phyloP scores from a whole-genome alignment of 805 yeast genomes.

The Nakazawaea wyomingensis region DNA sequence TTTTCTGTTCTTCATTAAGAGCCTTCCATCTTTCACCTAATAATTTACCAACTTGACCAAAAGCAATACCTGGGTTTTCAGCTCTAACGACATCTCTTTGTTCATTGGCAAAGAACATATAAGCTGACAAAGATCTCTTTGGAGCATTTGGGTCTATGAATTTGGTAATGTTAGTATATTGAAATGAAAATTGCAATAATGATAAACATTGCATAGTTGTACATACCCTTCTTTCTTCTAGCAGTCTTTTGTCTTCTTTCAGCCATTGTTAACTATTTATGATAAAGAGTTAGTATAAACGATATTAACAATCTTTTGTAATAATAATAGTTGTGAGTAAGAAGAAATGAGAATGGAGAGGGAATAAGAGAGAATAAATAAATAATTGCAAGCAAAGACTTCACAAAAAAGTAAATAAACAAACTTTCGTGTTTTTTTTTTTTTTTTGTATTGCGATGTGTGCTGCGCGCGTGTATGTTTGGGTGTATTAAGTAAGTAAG shows the following conservation, averaged over 20 bases:
- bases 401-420: no score
- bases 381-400: no score
- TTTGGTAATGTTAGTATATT: neutral
- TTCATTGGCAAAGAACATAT: slow-evolving; percentile 98
- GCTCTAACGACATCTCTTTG: slow-evolving; percentile 94
- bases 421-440: no score
- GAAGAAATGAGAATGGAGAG: no score
- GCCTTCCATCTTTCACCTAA: slow-evolving; percentile 98
- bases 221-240: slow-evolving; percentile 32
- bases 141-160: slow-evolving; percentile 90
- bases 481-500: no score
- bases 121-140: slow-evolving; percentile 96
- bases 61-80: slow-evolving; percentile 93
- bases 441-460: no score
- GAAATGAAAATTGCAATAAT: neutral
- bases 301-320: no score
- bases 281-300: slow-evolving; percentile 7
- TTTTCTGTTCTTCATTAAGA: slow-evolving; percentile 72
- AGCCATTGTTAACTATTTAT: slow-evolving; percentile 20
- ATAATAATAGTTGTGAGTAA: neutral
- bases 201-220: neutral
- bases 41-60: slow-evolving; percentile 92
- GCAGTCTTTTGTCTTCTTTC: slow-evolving; percentile 22
- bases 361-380: no score
- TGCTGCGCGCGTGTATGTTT: no score